Evolutionary conservation across 2,329 filamentous ascomycete genomes (phyloP).

Genomic region (Fusarium musae): DNA sequence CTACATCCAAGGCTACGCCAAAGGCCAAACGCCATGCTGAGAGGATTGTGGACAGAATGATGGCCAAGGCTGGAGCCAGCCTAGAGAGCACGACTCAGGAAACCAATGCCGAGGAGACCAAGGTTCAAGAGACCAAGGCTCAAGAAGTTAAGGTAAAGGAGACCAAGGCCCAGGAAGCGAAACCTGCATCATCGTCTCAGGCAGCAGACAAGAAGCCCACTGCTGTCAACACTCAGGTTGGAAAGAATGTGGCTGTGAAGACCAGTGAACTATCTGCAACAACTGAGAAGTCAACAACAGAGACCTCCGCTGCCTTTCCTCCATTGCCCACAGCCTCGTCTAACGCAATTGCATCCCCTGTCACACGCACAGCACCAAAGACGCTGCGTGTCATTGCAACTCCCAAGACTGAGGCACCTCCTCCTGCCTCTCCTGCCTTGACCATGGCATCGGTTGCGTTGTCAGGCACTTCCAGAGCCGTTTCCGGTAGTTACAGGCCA

Average conservation of each 20-base stretch:
- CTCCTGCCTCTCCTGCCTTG: slow-evolving; percentile 49
- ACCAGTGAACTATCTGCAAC: slow-evolving; percentile 43
- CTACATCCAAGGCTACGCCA: slow-evolving; percentile 50
- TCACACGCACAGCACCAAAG: slow-evolving; percentile 65
- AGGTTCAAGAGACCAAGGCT: slow-evolving; percentile 30
- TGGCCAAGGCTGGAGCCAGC: slow-evolving; percentile 32
- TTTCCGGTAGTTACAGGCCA: slow-evolving; percentile 62
- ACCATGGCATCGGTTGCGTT: slow-evolving; percentile 47
- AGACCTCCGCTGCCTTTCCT: slow-evolving; percentile 58
- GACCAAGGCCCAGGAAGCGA: slow-evolving; percentile 23
- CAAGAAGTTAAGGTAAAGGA: slow-evolving; percentile 30
- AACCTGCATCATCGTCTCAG: slow-evolving; percentile 16
- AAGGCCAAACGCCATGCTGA: slow-evolving; percentile 48
- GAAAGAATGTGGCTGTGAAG: slow-evolving; percentile 51
- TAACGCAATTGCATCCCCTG: slow-evolving; percentile 59
- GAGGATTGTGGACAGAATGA: slow-evolving; percentile 43
- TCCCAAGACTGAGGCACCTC: slow-evolving; percentile 68
- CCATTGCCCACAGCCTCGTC: slow-evolving; percentile 61
- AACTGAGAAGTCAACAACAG: slow-evolving; percentile 48
- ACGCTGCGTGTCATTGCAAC: slow-evolving; percentile 77
- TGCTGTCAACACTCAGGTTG: slow-evolving; percentile 61
- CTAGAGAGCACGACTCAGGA: slow-evolving; percentile 28
- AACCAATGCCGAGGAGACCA: slow-evolving; percentile 24
- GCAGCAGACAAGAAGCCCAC: slow-evolving; percentile 47
- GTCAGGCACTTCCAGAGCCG: slow-evolving; percentile 45